A percentile compares a stretch with the other conserved stretches of the same genome.
These are phyloP conservation scores for Karstenula rhodostoma DNA, from an alignment of 2,329 filamentous ascomycete species.

Conservation along the genomic window DNA sequence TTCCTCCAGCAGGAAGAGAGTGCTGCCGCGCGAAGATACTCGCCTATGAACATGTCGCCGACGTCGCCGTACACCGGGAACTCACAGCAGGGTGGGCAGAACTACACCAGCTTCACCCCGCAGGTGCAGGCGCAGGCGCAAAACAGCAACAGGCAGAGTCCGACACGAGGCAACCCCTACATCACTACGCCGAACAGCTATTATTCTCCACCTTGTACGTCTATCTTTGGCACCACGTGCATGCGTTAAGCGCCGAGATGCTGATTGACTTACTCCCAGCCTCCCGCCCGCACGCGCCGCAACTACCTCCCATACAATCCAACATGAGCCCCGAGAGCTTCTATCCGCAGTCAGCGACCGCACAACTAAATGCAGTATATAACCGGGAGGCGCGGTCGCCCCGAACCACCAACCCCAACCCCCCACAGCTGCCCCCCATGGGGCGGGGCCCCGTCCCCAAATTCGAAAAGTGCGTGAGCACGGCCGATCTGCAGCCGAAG, in stretches of 20 bases:
- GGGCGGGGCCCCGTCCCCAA: conserved; percentile 79
- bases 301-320: conserved; percentile 77
- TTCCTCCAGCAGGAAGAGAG: conserved; percentile 77
- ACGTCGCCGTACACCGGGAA: conserved; percentile 77
- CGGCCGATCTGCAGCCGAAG: conserved; percentile 79
- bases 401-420: conserved; percentile 54
- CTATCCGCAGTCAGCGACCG: conserved; percentile 75
- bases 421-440: conserved; percentile 54
- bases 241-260: conserved; percentile 20
- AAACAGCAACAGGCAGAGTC: conserved; percentile 76
- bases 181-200: conserved; percentile 65
- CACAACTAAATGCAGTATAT: conserved; percentile 74
- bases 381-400: conserved; percentile 62
- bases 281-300: conserved; percentile 65
- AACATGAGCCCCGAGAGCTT: conserved; percentile 73
- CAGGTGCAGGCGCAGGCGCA: conserved; percentile 35
- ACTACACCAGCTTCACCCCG: conserved; percentile 54
- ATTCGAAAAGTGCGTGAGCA: conserved; percentile 79
- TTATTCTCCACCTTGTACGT: conserved; percentile 66
- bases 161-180: conserved; percentile 71
- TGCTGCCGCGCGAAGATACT: conserved; percentile 88
- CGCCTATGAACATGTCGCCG: conserved; percentile 92
- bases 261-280: conserved; percentile 43
- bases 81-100: conserved; percentile 59
- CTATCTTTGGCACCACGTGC: conserved; percentile 12